These are phyloP conservation scores for Psilocybe cubensis DNA, from an alignment of 768 basidiomycete genomes.

Conservation along the genomic window DNA sequence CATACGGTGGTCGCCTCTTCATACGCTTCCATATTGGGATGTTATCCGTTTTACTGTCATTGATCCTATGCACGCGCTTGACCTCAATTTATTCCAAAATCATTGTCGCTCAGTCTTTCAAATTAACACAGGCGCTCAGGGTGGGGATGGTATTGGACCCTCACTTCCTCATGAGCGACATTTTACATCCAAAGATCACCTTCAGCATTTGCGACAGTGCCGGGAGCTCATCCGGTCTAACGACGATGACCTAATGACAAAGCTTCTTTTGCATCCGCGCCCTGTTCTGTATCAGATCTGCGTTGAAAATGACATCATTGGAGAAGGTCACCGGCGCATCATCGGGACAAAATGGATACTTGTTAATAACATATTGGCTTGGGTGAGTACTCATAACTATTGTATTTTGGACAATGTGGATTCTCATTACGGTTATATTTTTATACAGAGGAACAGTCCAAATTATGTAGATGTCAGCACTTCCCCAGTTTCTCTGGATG, in stretches of 20 bases:
- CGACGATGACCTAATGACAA: not conserved
- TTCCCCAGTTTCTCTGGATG: slow-evolving; percentile 14
- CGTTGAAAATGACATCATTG: slow-evolving; percentile 20
- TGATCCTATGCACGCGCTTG: slow-evolving; percentile 18
- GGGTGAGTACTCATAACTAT: slow-evolving; percentile 19
- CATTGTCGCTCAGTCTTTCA: slow-evolving; percentile 21
- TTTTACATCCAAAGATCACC: not conserved
- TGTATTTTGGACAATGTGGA: not conserved
- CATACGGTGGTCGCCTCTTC: slow-evolving; percentile 32
- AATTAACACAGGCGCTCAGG: slow-evolving; percentile 18
- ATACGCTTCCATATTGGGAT: slow-evolving; percentile 18
- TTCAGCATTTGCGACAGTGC: slow-evolving; percentile 8
- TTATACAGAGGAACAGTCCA: not conserved
- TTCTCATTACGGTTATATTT: slow-evolving; percentile 14
- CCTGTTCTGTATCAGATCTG: slow-evolving; percentile 27
- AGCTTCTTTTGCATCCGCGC: slow-evolving; percentile 17
- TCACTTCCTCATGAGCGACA: not conserved
- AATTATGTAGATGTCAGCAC: not conserved
- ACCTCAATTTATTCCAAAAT: slow-evolving; percentile 15
- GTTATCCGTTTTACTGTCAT: slow-evolving; percentile 11
- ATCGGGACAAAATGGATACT: slow-evolving; percentile 27
- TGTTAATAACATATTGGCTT: slow-evolving; percentile 21
- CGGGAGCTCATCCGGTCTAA: slow-evolving; percentile 11
- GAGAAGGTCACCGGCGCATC: slow-evolving; percentile 8
- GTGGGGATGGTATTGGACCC: slow-evolving; percentile 21